Evolutionary conservation across 106 monocot genomes (phyloP), one percentile per base, ranked within the genome.

Genomic region (Vanilla planifolia): DNA sequence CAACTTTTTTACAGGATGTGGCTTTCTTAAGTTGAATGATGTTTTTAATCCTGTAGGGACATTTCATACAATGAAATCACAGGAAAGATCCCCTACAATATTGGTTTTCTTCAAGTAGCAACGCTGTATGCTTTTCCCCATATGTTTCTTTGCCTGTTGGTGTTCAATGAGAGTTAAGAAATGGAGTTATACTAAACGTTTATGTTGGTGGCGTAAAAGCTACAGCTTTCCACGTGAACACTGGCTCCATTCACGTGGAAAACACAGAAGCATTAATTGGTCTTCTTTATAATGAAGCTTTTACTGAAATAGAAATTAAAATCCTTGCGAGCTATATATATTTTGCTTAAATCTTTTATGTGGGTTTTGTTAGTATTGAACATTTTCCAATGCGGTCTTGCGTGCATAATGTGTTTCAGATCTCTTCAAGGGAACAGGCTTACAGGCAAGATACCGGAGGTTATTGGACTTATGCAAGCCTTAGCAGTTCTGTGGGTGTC

Each of bases 391-490:
- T 59, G 19, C 2, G 8, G 59, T 24, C 59, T 48, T 48, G 3
- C 21, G 17, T 9, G 35, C 16, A 16, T 3, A 8, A 41, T 21
- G 8, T 37, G 55, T 64, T 27, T 2, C 43, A 92, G 98, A 44
- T 98, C 98, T 20, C 82, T 98, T 52, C 98, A 98, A 71, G 98
- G 98, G 48, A 98, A 98, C 69, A 64, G 55, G 60, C 77, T 98
- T 32, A 98, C 70, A 30, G 98, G 98, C 23, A 82, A 85, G 73
- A 98, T 98, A 60, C 91, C 98, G 24, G 98, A 92, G 64, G 98
- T 98, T 28, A 84, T 98, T 80, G 98, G 98, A 45, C 85, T 92
- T 4, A 98, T 98, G 98, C 98, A 98, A 43, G 98, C 98, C 62
- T 92, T 98, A 70, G 98, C 98, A 30, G 92, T 98, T 21, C 55